Evolutionary conservation across 2,329 filamentous ascomycete species (phyloP), one percentile per base, ranked within the genome.

Genomic region (Fusarium beomiforme): DNA sequence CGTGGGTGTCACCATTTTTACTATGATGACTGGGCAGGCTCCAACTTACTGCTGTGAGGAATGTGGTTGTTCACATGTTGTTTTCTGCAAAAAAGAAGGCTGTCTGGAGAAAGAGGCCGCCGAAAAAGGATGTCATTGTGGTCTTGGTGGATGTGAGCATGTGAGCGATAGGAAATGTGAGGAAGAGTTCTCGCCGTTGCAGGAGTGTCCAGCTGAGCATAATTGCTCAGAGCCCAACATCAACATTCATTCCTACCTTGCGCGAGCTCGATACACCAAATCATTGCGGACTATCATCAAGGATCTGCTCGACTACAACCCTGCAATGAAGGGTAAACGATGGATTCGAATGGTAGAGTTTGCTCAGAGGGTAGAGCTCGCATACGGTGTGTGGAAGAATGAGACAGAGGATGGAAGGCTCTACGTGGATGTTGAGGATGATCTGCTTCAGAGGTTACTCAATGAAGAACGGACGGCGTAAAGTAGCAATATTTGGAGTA

Each of bases 21-120:
- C 75, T 53, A 85, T 85, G 83, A 85, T 85, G 83, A 76, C 73
- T 12, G 78, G 79, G 10, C 39, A 49, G 7, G 19, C 46, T 13
- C 73, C 59, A 24, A 62, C 64, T 7, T 57, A 64, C 55, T 24
- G 24, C 36, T 76, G 77, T 53, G 49, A 66, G 11, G 31, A 61
- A 16, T 74, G 70, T 54, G 64, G 64, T 8, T 75, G 71, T 67
- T 80, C 58, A 66, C 80, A 64, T 64, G 70, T 78, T 6, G 72
- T 78, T 26, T 73, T 75, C 19, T 84, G 81, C 64, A 8, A 44
- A 34, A 9, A 54, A 2, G 77, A 75, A 21, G 74, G 71, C 3
- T 81, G 79, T 60, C 64, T 77, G 29, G 78, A 80, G 50, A 47
- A 44, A 14, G 36, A 58, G 6, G 70, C 63, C 31, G 39, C 36